Conservation (phyloP, 202 grass and related monocot genomes). For the Elaeis oleifera region DNA sequence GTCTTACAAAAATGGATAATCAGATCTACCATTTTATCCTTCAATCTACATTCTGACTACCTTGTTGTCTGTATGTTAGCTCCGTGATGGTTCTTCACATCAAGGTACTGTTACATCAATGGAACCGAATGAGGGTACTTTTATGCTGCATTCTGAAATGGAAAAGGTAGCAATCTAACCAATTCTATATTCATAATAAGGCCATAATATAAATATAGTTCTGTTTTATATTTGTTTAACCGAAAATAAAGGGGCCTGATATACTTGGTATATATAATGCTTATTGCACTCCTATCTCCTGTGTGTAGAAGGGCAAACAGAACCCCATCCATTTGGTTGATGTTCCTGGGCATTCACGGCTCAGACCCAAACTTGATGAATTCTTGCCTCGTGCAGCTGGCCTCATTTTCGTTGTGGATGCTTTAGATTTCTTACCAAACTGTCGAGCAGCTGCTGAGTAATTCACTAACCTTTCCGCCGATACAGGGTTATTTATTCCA, state of each 20-base stretch:
- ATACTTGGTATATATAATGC: too few species aligned
- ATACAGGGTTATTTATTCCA: too few species aligned
- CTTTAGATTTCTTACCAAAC: constrained; percentile 82
- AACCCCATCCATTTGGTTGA: constrained; percentile 80
- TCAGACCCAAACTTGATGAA: constrained; percentile 86
- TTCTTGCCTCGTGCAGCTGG: constrained; percentile 69
- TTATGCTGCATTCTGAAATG: constrained; percentile 67
- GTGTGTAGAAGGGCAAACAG: constrained; percentile 47
- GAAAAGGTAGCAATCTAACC: constrained; percentile 44
- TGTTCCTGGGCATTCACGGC: constrained; percentile 93
- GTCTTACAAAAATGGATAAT: not conserved
- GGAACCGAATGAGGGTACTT: constrained; percentile 82
- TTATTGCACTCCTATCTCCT: not conserved
- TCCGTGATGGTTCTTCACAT: constrained; percentile 87
- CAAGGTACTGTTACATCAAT: constrained; percentile 96
- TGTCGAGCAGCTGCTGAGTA: constrained; percentile 83
- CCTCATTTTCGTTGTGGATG: constrained; percentile 74
- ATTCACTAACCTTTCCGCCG: constrained; percentile 10
- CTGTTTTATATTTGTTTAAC: too few species aligned
- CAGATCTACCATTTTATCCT: not conserved
- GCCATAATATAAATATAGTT: too few species aligned
- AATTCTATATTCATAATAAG: too few species aligned
- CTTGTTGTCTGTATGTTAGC: constrained; percentile 37
- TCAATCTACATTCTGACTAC: constrained; percentile 12
- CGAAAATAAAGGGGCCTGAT: too few species aligned